Base-by-base conservation (phyloP, 805 yeast genomes). In the Hanseniaspora jakobsenii region DNA sequence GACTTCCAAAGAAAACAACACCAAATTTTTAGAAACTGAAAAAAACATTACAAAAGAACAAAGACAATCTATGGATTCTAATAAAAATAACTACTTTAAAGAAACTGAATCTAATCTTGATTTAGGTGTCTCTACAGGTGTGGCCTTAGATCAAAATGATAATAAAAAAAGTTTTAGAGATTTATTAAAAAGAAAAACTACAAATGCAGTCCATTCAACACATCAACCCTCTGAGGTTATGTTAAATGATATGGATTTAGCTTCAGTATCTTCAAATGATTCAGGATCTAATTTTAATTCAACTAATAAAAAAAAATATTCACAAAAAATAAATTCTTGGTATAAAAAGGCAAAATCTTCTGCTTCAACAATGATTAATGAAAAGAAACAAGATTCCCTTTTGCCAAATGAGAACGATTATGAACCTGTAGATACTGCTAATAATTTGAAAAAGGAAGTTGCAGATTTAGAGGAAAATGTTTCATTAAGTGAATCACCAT, bases 311-410 rank as follows among this genome's bases (percentile, higher is more conserved):
- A 64, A 62, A 45, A 66, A 63, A 39, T 63, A 65, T 3, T 56
- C 71, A 37, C 71, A 67, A 47, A 80, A 75, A 52, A 58, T 81
- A 6, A 82, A 81, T 1, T 77, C 72, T 49, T 78, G 89, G 84
- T 81, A 81, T 52, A 69, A 67, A 43, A 74, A 68, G 28, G 71
- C 71, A 45, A 71, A 65, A 18, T 56, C 52, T 18, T 37, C 38
- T 12, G 47, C 47, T 2, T 35, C 39, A 7, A 26, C 32, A 8
- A 36, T 42, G 22, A 42, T 42, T 21, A 30, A 36, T 23, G 37
- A 42, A 12, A 28, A 34, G 17, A 23, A 29, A 29, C n/a, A n/a
- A n/a, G n/a, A n/a, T n/a, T n/a, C n/a, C n/a, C n/a, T n/a, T n/a
- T n/a, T n/a, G n/a, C n/a, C n/a, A n/a, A n/a, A n/a, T n/a, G 21